Evolutionary conservation across 495 filamentous ascomycete genomes (phyloP), one percentile per base, ranked within the genome.

Genomic region (Hypoxylon crocopeplum): DNA sequence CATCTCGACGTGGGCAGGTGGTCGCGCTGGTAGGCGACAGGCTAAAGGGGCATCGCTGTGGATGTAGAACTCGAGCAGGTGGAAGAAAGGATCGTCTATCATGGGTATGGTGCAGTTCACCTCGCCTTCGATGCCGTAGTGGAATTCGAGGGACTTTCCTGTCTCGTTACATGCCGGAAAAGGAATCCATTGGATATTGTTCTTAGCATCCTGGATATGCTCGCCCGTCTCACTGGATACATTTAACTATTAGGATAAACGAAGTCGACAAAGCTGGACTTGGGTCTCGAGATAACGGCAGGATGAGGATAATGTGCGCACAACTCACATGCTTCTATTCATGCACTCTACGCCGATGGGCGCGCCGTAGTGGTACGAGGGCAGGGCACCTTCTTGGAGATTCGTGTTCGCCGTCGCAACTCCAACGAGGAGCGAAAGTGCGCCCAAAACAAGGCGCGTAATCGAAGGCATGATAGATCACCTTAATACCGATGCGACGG

Each of bases 21-120:
- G 93, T 5, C 84, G 85, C 7, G 91, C 86, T 33, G 93, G 93
- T 1, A 98, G 83, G 54, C 94, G 93, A 75, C 94, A 98, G 40
- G 91, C 87, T 38, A 98, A 82, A 22, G 94, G 94, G 8, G 90
- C 91, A 72, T 98, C 94, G 77, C 88, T 91, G 80, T 98, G 94
- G 66, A 98, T 87, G 83, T 97, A 98, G 83, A 97, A 97, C 76
- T 98, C 94, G 72, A 97, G 85, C 36, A 98, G 87, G 76, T 98
- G 94, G 83, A 94, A 98, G 80, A 96, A 87, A 15, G 87, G 84
- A 75, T 98, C 94, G 67, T 85, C 78, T 67, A 97, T 83, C 67
- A 89, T 82, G 67, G 86, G 76, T 72, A 98, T 89, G 41, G 94
- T 98, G 79, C 94, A 98, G 76, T 92, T 96, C 62, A 96, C 77